A percentile compares a stretch with the other conserved stretches of the same genome.
These are phyloP conservation scores for Amanita thiersii DNA, from an alignment of 768 basidiomycete species.

Conservation along the genomic window DNA sequence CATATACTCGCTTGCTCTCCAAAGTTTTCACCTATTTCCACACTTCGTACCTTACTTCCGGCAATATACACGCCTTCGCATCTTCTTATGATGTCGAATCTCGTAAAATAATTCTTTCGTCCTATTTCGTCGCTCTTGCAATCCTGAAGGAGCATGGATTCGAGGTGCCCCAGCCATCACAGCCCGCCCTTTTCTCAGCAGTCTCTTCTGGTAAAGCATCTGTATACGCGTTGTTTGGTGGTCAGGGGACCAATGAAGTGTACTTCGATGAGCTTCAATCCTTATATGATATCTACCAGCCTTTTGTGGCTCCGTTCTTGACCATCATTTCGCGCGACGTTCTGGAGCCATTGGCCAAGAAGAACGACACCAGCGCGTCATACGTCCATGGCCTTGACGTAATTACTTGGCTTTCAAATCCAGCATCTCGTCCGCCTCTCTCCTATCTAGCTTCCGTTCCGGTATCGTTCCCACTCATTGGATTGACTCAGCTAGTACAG, in stretches of 20 bases:
- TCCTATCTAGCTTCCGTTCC: conserved; percentile 91
- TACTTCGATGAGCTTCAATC: conserved; percentile 95
- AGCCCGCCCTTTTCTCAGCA: conserved; percentile 64
- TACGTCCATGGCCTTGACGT: conserved; percentile 82
- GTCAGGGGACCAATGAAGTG: conserved; percentile 96
- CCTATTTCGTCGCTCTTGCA: conserved; percentile 75
- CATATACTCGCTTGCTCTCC: conserved; percentile 60
- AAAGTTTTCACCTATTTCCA: conserved; percentile 76
- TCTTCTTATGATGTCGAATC: conserved; percentile 68
- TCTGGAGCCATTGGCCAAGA: conserved; percentile 62
- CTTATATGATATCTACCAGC: conserved; percentile 86
- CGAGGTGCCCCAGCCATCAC: conserved; percentile 48
- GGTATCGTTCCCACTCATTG: conserved; percentile 91
- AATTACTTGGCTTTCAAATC: conserved; percentile 74
- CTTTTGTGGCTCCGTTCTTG: conserved; percentile 75
- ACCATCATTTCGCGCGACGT: conserved; percentile 52
- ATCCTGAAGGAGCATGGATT: conserved; percentile 52
- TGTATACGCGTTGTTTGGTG: conserved; percentile 92
- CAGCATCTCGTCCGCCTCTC: conserved; percentile 61
- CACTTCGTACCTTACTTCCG: conserved; percentile 55
- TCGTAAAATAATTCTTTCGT: conserved; percentile 66
- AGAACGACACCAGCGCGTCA: conserved; percentile 50
- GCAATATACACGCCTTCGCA: conserved; percentile 78
- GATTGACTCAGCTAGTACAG: conserved; percentile 91
- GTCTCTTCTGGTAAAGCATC: conserved; percentile 55